phyloP scores from a whole-genome alignment of 768 basidiomycete genomes.

The Amanita rimosa region DNA sequence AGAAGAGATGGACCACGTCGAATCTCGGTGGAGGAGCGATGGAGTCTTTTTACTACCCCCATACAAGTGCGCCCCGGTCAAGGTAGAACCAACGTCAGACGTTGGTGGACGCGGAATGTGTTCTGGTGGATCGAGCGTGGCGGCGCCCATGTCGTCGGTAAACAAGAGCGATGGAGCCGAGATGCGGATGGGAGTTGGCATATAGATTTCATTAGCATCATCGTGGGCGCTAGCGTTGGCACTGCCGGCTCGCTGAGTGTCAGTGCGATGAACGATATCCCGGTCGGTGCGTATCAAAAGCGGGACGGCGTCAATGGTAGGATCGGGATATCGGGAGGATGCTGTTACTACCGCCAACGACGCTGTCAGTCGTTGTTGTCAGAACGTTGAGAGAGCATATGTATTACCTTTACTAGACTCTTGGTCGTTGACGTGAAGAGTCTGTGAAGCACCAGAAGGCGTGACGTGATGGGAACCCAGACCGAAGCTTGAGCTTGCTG shows the following conservation, averaged over 20 bases:
- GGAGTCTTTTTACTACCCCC: background rate
- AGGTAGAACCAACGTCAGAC: background rate
- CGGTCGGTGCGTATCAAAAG: background rate
- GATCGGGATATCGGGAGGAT: background rate
- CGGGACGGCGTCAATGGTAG: background rate
- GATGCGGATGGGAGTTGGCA: background rate
- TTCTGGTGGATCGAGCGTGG: background rate
- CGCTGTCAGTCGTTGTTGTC: background rate
- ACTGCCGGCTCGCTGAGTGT: background rate
- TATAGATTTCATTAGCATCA: background rate
- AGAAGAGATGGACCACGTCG: constrained; percentile 1
- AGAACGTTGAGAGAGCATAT: background rate
- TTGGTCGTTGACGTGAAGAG: background rate
- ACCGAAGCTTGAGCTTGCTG: constrained; percentile 1
- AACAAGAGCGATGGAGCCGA: background rate
- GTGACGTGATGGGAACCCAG: background rate
- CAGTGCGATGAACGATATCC: background rate
- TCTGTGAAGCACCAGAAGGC: background rate
- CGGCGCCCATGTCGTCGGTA: background rate
- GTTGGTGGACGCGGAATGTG: background rate
- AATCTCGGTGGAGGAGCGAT: background rate
- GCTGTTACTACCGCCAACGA: background rate
- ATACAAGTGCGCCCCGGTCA: background rate
- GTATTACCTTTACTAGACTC: background rate
- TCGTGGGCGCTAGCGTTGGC: background rate